These are phyloP conservation scores for Telfairia occidentalis DNA, from an alignment of 331 rosid genomes.

Conservation along the genomic window DNA sequence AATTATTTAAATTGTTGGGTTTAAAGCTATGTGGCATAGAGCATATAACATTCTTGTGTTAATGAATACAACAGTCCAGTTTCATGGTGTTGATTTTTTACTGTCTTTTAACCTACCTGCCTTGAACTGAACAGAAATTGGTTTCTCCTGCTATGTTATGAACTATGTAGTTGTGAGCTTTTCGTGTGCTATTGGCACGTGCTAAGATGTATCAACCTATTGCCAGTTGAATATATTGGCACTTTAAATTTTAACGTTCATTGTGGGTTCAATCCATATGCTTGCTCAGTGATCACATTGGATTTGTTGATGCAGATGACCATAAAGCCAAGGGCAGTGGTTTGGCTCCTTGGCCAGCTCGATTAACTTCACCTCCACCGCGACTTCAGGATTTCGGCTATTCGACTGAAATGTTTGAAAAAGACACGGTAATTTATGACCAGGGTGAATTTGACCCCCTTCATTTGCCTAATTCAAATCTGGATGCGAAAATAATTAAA, in stretches of 20 bases:
- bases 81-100: neutral
- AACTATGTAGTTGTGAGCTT: neutral
- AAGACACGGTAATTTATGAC: slow-evolving; percentile 55
- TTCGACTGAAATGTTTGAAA: slow-evolving; percentile 68
- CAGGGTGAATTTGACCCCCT: neutral
- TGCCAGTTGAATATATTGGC: neutral
- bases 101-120: neutral
- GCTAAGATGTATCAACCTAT: neutral
- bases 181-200: neutral
- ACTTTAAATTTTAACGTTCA: neutral
- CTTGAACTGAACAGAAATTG: neutral
- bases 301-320: slow-evolving; percentile 46
- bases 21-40: neutral
- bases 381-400: slow-evolving; percentile 90
- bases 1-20: neutral
- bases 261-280: neutral
- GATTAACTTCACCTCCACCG: slow-evolving; percentile 80
- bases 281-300: slow-evolving; percentile 4
- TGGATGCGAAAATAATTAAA: neutral
- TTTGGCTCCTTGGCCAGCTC: slow-evolving; percentile 84
- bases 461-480: neutral
- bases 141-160: neutral
- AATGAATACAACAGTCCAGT: neutral
- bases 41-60: neutral
- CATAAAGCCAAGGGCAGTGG: slow-evolving; percentile 66